Percentiles rank a stretch among this genome's conserved stretches.
Evolutionary conservation across 257 asterid species (phyloP).

Genomic region (Lithospermum erythrorhizon): DNA sequence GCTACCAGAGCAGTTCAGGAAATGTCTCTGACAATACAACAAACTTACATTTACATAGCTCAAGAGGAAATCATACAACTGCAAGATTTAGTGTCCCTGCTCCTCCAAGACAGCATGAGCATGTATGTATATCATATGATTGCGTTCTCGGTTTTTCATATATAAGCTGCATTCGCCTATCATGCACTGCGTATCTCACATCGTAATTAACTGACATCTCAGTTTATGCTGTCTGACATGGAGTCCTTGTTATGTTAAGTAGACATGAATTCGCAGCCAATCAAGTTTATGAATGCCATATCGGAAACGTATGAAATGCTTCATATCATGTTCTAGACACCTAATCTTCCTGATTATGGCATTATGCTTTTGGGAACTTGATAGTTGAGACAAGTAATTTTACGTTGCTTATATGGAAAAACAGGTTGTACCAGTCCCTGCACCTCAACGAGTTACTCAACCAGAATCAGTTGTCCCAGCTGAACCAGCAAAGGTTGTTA

Average conservation of each 20-base stretch:
- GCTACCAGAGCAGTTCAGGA: neutral
- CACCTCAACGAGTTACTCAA: neutral
- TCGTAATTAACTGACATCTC: too few relatives aligned
- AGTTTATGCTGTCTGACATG: too few relatives aligned
- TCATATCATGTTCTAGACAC: too few relatives aligned
- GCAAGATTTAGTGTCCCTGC: slow-evolving; percentile 6
- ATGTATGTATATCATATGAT: slow-evolving; percentile 6
- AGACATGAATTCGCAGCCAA: too few relatives aligned
- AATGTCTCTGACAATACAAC: slow-evolving; percentile 4
- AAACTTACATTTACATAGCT: slow-evolving; percentile 7
- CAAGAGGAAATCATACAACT: slow-evolving; percentile 1
- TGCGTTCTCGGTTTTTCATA: too few relatives aligned
- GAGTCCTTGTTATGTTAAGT: too few relatives aligned
- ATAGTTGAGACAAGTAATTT: neutral
- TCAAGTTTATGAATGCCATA: too few relatives aligned
- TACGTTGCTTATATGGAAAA: slow-evolving; percentile 5
- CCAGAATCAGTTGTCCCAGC: neutral
- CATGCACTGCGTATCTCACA: too few relatives aligned
- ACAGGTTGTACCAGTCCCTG: neutral
- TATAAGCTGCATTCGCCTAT: too few relatives aligned
- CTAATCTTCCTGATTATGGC: neutral
- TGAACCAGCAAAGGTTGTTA: slow-evolving; percentile 4
- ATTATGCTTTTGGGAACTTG: neutral
- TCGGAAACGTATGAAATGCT: too few relatives aligned
- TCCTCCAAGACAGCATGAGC: slow-evolving; percentile 11